phyloP scores from a whole-genome alignment of 2,329 filamentous ascomycete species.

The Talaromyces amestolkiae region DNA sequence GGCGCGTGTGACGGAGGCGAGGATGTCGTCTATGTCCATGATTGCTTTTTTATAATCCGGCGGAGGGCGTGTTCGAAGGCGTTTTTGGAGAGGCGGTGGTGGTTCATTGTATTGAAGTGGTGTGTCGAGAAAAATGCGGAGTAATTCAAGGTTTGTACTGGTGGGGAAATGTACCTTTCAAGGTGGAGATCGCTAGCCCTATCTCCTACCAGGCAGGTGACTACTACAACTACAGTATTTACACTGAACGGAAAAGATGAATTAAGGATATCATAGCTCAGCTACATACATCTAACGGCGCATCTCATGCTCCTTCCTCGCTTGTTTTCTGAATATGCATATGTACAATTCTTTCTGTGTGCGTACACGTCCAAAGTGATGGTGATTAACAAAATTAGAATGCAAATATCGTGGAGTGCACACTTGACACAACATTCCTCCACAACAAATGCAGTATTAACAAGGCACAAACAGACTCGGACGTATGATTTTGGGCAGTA shows the following conservation, averaged over 20 bases:
- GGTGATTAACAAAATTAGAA: conserved; percentile 8
- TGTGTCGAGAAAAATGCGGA: not conserved
- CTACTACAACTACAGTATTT: not conserved
- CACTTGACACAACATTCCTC: not conserved
- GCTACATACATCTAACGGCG: not conserved
- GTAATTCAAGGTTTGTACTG: conserved; percentile 1
- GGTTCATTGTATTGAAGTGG: not conserved
- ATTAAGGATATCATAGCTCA: conserved; percentile 8
- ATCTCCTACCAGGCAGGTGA: not conserved
- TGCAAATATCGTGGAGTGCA: not conserved
- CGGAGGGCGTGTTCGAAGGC: no score
- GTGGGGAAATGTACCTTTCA: not conserved
- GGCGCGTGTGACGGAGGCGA: conserved; percentile 67
- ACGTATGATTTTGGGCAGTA: not conserved
- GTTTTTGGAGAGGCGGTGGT: not conserved
- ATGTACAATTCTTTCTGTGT: conserved; percentile 9
- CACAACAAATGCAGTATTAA: conserved; percentile 10
- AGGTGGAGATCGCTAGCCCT: conserved; percentile 1
- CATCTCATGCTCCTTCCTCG: not conserved
- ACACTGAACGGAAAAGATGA: not conserved
- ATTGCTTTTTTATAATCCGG: no score
- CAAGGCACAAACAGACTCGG: not conserved
- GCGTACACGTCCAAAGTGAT: not conserved
- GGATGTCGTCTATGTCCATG: conserved; percentile 68
- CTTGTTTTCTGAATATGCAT: not conserved